These are phyloP conservation scores for Alternaria novae-zelandiae DNA, from an alignment of 2,329 filamentous ascomycete species.

Conservation along the genomic window DNA sequence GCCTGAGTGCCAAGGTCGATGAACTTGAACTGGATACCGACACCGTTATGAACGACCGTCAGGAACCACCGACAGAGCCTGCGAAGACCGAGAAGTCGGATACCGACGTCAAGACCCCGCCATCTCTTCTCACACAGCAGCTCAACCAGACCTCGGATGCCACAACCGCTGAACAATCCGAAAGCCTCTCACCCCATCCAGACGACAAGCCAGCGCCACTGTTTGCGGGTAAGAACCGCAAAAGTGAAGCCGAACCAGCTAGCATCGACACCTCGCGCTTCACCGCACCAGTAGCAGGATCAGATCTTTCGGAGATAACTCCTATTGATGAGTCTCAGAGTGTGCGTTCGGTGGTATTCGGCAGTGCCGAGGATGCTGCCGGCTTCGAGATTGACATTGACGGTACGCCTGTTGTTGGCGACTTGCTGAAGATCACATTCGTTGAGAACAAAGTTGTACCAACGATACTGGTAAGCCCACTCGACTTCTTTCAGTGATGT, in stretches of 20 bases:
- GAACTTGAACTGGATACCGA: constrained; percentile 67
- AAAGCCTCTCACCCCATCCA: constrained; percentile 60
- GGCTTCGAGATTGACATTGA: constrained; percentile 66
- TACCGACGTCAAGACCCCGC: constrained; percentile 38
- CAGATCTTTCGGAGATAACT: constrained; percentile 44
- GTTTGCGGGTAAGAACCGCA: constrained; percentile 56
- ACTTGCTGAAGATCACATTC: constrained; percentile 94
- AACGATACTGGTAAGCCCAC: constrained; percentile 81
- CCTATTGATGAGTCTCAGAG: constrained; percentile 47
- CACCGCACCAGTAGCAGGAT: constrained; percentile 31
- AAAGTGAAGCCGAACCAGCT: constrained; percentile 31
- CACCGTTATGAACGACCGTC: constrained; percentile 54
- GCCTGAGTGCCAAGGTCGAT: constrained; percentile 62
- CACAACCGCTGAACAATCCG: constrained; percentile 30
- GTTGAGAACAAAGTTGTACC: constrained; percentile 93
- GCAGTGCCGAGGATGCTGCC: constrained; percentile 37
- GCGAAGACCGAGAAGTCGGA: constrained; percentile 31
- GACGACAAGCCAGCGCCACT: constrained; percentile 74
- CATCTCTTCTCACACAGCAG: constrained; percentile 53
- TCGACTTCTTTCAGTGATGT: not conserved
- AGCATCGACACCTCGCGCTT: constrained; percentile 41
- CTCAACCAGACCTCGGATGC: constrained; percentile 43
- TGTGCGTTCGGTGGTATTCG: constrained; percentile 44
- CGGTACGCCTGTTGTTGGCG: constrained; percentile 83
- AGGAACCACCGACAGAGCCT: constrained; percentile 25